Evolutionary conservation across 371 early-diverging fungal species (phyloP).

Genomic region (Mortierella sp.): DNA sequence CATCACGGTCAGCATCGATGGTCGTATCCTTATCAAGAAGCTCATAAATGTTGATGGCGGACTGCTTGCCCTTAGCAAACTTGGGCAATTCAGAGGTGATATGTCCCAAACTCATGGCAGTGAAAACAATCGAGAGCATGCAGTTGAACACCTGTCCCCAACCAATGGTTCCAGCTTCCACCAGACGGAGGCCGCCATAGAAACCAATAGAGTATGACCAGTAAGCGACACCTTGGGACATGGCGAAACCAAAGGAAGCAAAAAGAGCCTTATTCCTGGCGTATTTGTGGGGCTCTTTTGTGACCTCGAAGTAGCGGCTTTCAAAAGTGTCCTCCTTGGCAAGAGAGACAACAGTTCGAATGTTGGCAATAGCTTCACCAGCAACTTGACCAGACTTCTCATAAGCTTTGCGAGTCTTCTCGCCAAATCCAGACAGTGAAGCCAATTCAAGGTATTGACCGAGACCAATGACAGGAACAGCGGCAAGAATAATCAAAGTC

Average conservation of each 20-base stretch:
- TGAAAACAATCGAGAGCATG: slow-evolving; percentile 81
- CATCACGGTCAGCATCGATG: slow-evolving; percentile 65
- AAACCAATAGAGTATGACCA: slow-evolving; percentile 72
- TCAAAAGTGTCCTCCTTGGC: slow-evolving; percentile 83
- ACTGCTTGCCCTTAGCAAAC: slow-evolving; percentile 82
- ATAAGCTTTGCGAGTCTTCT: slow-evolving; percentile 75
- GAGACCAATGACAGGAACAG: slow-evolving; percentile 63
- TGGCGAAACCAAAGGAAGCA: slow-evolving; percentile 76
- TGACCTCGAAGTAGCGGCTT: slow-evolving; percentile 67
- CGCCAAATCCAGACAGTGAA: slow-evolving; percentile 64
- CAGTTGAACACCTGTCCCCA: slow-evolving; percentile 57
- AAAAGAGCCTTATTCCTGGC: slow-evolving; percentile 69
- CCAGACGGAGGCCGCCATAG: slow-evolving; percentile 55
- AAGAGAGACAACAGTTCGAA: slow-evolving; percentile 90
- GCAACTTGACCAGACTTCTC: slow-evolving; percentile 81
- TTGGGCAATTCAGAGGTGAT: slow-evolving; percentile 65
- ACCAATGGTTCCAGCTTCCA: slow-evolving; percentile 15
- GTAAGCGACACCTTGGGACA: slow-evolving; percentile 75
- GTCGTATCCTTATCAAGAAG: slow-evolving; percentile 69
- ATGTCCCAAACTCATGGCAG: slow-evolving; percentile 77
- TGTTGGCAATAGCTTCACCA: slow-evolving; percentile 88
- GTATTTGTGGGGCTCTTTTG: slow-evolving; percentile 75
- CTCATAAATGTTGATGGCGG: slow-evolving; percentile 78
- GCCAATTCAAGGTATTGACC: slow-evolving; percentile 52
- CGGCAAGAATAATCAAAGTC: slow-evolving; percentile 70